Evolutionary conservation across 2,329 filamentous ascomycete genomes (phyloP).

Genomic region (Phyllachora maydis): DNA sequence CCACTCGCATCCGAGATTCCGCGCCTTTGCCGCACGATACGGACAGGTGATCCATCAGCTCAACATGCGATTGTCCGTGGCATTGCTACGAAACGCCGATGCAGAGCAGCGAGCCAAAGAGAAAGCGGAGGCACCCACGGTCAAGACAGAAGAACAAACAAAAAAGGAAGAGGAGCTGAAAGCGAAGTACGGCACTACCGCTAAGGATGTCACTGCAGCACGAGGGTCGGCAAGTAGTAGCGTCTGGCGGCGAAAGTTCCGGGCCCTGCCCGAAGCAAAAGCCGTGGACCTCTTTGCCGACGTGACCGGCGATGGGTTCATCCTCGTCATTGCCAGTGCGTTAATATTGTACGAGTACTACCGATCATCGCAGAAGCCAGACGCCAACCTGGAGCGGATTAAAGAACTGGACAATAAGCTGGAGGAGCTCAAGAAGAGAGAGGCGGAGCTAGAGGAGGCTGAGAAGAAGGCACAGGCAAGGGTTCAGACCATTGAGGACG

Average conservation of each 20-base stretch:
- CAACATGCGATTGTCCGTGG: slow-evolving; percentile 43
- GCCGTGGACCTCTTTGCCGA: slow-evolving; percentile 48
- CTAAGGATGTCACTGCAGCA: too few species aligned
- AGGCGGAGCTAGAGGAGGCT: slow-evolving; percentile 27
- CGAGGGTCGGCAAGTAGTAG: slow-evolving; percentile 12
- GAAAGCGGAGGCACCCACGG: slow-evolving; percentile 40
- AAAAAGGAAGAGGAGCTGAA: slow-evolving; percentile 28
- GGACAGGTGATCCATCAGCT: slow-evolving; percentile 45
- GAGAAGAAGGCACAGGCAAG: slow-evolving; percentile 21
- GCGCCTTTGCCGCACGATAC: slow-evolving; percentile 36
- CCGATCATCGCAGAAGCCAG: slow-evolving; percentile 36
- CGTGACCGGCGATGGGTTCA: slow-evolving; percentile 41
- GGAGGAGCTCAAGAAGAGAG: slow-evolving; percentile 25
- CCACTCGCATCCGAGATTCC: slow-evolving; percentile 41
- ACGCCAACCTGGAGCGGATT: slow-evolving; percentile 30
- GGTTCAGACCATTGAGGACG: slow-evolving; percentile 30
- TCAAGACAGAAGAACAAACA: slow-evolving; percentile 41
- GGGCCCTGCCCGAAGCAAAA: slow-evolving; percentile 40
- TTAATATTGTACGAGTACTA: slow-evolving; percentile 43
- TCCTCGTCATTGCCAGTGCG: slow-evolving; percentile 33
- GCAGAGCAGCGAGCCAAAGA: slow-evolving; percentile 38
- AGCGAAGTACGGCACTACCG: slow-evolving; percentile 18
- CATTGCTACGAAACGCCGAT: slow-evolving; percentile 32
- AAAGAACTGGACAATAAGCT: slow-evolving; percentile 24
- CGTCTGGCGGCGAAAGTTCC: slow-evolving; percentile 41